Evolutionary conservation across 257 asterid species (phyloP), one percentile per base, ranked within the genome.

Genomic region (Gynochthodes officinalis): DNA sequence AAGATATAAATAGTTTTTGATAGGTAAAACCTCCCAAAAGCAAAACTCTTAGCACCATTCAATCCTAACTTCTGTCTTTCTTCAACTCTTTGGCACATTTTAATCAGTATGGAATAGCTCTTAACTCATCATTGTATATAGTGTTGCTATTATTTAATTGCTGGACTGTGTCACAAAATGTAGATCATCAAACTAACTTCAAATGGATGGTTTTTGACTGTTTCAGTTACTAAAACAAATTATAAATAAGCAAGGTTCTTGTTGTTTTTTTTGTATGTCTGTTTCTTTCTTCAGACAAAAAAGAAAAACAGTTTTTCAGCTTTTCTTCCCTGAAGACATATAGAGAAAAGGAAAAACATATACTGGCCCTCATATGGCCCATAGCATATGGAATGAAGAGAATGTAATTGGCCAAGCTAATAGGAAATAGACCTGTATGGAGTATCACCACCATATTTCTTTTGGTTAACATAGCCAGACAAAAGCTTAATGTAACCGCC

Each of bases 391-490:
- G 19, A 39, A 60, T 58, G 52, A 1, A 30, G 40, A 5, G n/a
- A 33, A 42, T 1, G 33, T 12, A 30, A 67, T 16, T 18, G 5
- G 12, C 59, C 9, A n/a, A 27, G 16, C 4, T 40, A 15, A 40
- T 40, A 19, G 44, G 67, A 25, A 63, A 44, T 69, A 64, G 55
- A 90, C 98, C 96, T 93, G 90, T 93, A 93, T 66, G 98, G 98
- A 32, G 97, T 93, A 75, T 91, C 98, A 25, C 98, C 98, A 4
- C 98, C 97, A 67, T 88, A 91, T 80, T 89, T 93, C 93, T 93
- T 91, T 75, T 93, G 98, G 75, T 91, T 93, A 42, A 93, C 97
- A 74, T 81, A 93, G 67, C 92, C 97, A 59, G 98, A 93, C 35
- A 84, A 87, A 79, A 93, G 97, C 88, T 93, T 93, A 33, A 90